Evolutionary conservation across 1,284 basidiomycete species (phyloP), one percentile per base, ranked within the genome.

Genomic region (Cryptococcus jaspeensis): DNA sequence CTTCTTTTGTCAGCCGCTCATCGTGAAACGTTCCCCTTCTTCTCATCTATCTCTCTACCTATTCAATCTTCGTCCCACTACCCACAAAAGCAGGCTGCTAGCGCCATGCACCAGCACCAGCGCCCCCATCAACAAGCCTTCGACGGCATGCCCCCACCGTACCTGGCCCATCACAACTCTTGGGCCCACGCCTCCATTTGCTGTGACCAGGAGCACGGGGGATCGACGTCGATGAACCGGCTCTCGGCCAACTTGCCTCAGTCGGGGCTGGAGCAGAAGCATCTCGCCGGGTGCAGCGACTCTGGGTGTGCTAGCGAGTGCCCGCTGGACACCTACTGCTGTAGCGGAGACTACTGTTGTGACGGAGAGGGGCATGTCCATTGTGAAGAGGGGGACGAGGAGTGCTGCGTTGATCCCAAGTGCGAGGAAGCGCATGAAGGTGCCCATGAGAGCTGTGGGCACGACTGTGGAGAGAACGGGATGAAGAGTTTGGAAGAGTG

Each of bases 151-250:
- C 18, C 28, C 32, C 42, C 42, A n/a, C 51, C 52, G n/a, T 20
- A 46, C 43, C n/a, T 37, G 23, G 16, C 20, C 35, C 56, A 55
- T 22, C 46, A 47, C 9, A 59, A 69, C 18, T 68, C 70, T 12
- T 71, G 71, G 71, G 68, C 65, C 7, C 68, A 70, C 46, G 59
- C 64, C 12, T 64, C 63, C 43, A 70, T 74, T 22, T 75, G 73
- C 61, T 75, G 73, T 51, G 73, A 75, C 53, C 50, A 58, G 13
- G 63, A 71, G 38, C 73, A 74, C 56, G 64, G 63, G 6, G 69
- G 60, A 22, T 70, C 69, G 16, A 56, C 67, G 1, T 70, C 70
- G 12, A 47, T 40, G 16, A 41, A 53, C 22, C 40, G 45, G 32
- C 25, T 53, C 28, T 18, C 28, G 39, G 18, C 44, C 53, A 22